Conservation (phyloP, 2,329 filamentous ascomycete genomes). For the Pseudogymnoascus verrucosus region DNA sequence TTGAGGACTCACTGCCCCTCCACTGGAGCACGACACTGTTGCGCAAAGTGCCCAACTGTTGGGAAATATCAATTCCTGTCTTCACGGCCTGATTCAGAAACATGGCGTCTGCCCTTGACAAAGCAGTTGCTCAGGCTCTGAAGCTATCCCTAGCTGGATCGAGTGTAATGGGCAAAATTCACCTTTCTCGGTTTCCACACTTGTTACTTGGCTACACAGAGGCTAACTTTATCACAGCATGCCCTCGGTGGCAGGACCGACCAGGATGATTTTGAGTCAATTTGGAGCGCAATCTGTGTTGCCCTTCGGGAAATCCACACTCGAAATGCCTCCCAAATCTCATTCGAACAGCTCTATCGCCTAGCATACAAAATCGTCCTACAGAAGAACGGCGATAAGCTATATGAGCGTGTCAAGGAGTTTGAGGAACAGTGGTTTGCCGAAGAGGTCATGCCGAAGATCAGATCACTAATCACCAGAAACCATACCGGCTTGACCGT, state of each 20-base stretch:
- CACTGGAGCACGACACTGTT: background rate
- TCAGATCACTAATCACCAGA: slow-evolving; percentile 62
- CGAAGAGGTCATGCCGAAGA: slow-evolving; percentile 60
- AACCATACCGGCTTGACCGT: slow-evolving; percentile 56
- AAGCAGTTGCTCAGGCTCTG: background rate
- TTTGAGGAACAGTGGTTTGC: slow-evolving; percentile 80
- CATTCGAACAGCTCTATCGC: slow-evolving; percentile 92
- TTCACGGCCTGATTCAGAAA: slow-evolving; percentile 8
- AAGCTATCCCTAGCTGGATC: background rate
- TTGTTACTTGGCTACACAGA: background rate
- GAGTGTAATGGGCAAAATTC: background rate
- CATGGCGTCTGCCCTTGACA: slow-evolving; percentile 17
- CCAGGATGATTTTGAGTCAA: slow-evolving; percentile 74
- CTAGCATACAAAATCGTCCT: slow-evolving; percentile 90
- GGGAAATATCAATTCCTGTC: background rate
- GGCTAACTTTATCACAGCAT: background rate
- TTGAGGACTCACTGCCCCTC: background rate
- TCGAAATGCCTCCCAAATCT: slow-evolving; percentile 81
- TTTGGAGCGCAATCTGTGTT: slow-evolving; percentile 68
- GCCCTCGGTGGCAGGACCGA: background rate
- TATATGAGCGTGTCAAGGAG: slow-evolving; percentile 72
- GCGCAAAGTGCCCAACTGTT: background rate
- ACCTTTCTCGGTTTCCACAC: too few relatives aligned
- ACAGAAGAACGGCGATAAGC: slow-evolving; percentile 71
- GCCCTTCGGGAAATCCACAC: slow-evolving; percentile 84